Evolutionary conservation across 2,329 filamentous ascomycete species (phyloP).

Genomic region (Grosmannia huntii): DNA sequence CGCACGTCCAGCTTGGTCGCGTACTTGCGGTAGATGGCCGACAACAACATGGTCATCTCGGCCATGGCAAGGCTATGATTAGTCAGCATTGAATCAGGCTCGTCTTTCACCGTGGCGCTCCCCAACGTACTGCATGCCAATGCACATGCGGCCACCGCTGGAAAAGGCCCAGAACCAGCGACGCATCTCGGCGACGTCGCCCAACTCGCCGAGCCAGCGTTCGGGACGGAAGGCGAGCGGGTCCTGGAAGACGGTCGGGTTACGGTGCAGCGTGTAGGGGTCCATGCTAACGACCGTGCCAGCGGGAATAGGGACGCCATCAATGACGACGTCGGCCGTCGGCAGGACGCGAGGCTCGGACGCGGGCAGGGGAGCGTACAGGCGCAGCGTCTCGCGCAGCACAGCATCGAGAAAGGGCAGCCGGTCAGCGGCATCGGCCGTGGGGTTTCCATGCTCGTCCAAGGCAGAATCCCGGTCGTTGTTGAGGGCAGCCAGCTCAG

Average conservation of each 20-base stretch:
- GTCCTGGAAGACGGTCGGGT: constrained; percentile 13
- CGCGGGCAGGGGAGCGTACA: constrained; percentile 38
- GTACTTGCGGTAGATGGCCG: constrained; percentile 31
- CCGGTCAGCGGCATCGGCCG: constrained; percentile 22
- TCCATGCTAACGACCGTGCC: constrained; percentile 14
- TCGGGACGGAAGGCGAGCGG: constrained; percentile 16
- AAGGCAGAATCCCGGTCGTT: constrained; percentile 11
- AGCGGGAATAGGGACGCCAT: constrained; percentile 13
- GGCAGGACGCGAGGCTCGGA: constrained; percentile 32
- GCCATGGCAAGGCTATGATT: constrained; percentile 28
- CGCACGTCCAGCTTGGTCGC: constrained; percentile 18
- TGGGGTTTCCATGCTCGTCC: constrained; percentile 19
- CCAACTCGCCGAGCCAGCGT: constrained; percentile 10
- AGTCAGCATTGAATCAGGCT: neutral
- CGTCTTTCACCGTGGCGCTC: too few relatives aligned
- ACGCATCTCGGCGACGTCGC: constrained; percentile 17
- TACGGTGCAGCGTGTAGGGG: constrained; percentile 17
- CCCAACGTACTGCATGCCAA: constrained; percentile 29
- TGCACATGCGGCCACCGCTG: constrained; percentile 54
- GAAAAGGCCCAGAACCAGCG: constrained; percentile 53
- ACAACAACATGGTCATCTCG: constrained; percentile 33
- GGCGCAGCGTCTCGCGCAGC: constrained; percentile 35
- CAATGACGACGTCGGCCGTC: constrained; percentile 15
- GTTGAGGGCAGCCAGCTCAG: constrained; percentile 22
- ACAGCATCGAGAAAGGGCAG: constrained; percentile 33